Percentiles rank a stretch among this genome's conserved stretches.
These are phyloP conservation scores for Neonectria neomacrospora DNA, from an alignment of 2,329 filamentous ascomycete species.

Conservation along the genomic window DNA sequence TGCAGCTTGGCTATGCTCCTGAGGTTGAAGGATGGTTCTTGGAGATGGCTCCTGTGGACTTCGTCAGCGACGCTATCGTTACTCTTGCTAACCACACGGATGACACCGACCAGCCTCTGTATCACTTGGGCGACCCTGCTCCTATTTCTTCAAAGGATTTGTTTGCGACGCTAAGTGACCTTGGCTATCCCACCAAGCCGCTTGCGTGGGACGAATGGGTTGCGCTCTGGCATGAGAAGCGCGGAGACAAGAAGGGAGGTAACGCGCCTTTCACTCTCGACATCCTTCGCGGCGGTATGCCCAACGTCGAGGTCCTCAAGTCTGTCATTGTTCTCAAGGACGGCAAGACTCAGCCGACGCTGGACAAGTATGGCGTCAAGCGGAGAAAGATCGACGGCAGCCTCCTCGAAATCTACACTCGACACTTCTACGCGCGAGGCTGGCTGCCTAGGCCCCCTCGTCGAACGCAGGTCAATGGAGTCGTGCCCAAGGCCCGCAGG, in stretches of 20 bases:
- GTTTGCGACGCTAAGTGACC: slow-evolving; percentile 70
- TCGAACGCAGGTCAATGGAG: slow-evolving; percentile 52
- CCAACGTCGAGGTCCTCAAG: slow-evolving; percentile 75
- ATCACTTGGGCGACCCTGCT: slow-evolving; percentile 79
- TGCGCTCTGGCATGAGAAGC: slow-evolving; percentile 75
- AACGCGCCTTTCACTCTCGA: slow-evolving; percentile 81
- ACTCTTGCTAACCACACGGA: slow-evolving; percentile 73
- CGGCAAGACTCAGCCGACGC: slow-evolving; percentile 71
- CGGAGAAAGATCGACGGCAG: slow-evolving; percentile 75
- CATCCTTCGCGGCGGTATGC: slow-evolving; percentile 84
- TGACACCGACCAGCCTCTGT: slow-evolving; percentile 71
- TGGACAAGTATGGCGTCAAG: slow-evolving; percentile 62
- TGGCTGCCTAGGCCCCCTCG: slow-evolving; percentile 76
- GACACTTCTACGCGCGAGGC: slow-evolving; percentile 82
- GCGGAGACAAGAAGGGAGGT: slow-evolving; percentile 71
- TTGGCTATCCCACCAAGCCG: slow-evolving; percentile 76
- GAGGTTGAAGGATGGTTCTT: slow-evolving; percentile 79
- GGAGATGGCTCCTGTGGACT: slow-evolving; percentile 88
- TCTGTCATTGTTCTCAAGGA: slow-evolving; percentile 81
- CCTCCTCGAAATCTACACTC: slow-evolving; percentile 81
- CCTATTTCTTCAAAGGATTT: slow-evolving; percentile 74
- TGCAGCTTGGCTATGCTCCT: slow-evolving; percentile 76
- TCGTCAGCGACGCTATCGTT: slow-evolving; percentile 79
- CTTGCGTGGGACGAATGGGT: slow-evolving; percentile 81
- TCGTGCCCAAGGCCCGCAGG: slow-evolving; percentile 45